Evolutionary conservation across 345 rosid genomes (phyloP).

Genomic region (Carallia brachiata): DNA sequence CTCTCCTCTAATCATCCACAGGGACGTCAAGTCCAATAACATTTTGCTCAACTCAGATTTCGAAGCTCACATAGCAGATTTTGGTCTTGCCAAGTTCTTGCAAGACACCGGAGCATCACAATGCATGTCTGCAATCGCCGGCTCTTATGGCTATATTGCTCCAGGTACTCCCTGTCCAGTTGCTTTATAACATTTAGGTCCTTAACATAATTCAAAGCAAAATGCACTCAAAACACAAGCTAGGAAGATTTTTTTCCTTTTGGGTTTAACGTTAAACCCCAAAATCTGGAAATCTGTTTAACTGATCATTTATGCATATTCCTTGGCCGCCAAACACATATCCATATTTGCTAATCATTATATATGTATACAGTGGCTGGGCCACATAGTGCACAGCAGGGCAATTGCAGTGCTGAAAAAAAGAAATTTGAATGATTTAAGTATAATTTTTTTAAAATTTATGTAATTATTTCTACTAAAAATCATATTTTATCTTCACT

Average conservation of each 20-base stretch:
- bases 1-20: constrained; percentile 57
- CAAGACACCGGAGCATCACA: constrained; percentile 50
- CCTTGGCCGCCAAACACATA: constrained; percentile 20
- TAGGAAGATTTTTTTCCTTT: not conserved
- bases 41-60: constrained; percentile 57
- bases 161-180: constrained; percentile 41
- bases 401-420: too few relatives aligned
- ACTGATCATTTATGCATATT: constrained; percentile 3
- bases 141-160: constrained; percentile 77
- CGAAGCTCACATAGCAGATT: constrained; percentile 76
- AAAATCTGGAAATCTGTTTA: not conserved
- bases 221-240: not conserved
- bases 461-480: too few relatives aligned
- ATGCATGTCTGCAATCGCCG: constrained; percentile 76
- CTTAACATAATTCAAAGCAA: not conserved
- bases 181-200: too few relatives aligned
- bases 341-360: constrained; percentile 15
- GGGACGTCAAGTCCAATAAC: constrained; percentile 77
- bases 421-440: too few relatives aligned
- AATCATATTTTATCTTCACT: too few relatives aligned
- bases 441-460: too few relatives aligned
- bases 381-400: not conserved
- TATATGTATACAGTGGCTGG: too few relatives aligned
- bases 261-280: not conserved
- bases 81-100: constrained; percentile 71